Evolutionary conservation across 148 eudicot genomes (phyloP), one percentile per base, ranked within the genome.

Genomic region (Vaccinium vitisidaea): DNA sequence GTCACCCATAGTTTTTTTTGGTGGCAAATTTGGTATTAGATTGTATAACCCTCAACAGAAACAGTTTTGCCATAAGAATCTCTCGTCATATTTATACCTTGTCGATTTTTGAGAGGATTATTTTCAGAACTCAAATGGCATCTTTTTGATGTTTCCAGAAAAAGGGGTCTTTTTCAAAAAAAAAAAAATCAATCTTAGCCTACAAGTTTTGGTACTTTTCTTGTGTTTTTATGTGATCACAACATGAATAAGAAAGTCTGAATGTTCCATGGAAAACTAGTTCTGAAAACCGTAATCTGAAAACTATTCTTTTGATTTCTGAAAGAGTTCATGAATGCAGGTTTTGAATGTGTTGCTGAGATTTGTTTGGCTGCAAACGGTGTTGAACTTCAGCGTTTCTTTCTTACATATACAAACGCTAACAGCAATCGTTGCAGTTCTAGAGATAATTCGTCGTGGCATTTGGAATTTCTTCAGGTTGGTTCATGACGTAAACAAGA

Each of bases 401-500:
- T 88, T 92, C 46, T 71, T 93, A 79, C 89, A 83, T 30, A 90
- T 91, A 83, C 88, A 67, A 67, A 86, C 97, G 13, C 59, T 92
- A 76, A 89, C 93, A 46, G 89, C 90, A 48, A 56, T 88, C 16
- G 88, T 94, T 86, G 86, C 95, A 21, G 91, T 91, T 87, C 91
- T 95, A 55, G 98, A 94, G 89, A 92, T 95, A 78, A 81, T 91
- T 84, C 95, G 98, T 4, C 98, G 98, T 79, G 98, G 98, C 83
- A 89, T 94, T 65, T 95, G 98, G 98, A 95, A 89, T 88, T 95
- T 93, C 90, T 95, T 94, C 91, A 95, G 98, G 98, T 95, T 25
- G 14, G 71, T 65, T 25, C 71, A 65, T 65, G 71, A 92, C 36
- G 23, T 67, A 15, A 36, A 27, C 39, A 15, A 55, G 4, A 55